A percentile compares a stretch with the other conserved stretches of the same genome.
phyloP scores from a whole-genome alignment of 2,329 filamentous ascomycete genomes.

The Sclerotinia minor region DNA sequence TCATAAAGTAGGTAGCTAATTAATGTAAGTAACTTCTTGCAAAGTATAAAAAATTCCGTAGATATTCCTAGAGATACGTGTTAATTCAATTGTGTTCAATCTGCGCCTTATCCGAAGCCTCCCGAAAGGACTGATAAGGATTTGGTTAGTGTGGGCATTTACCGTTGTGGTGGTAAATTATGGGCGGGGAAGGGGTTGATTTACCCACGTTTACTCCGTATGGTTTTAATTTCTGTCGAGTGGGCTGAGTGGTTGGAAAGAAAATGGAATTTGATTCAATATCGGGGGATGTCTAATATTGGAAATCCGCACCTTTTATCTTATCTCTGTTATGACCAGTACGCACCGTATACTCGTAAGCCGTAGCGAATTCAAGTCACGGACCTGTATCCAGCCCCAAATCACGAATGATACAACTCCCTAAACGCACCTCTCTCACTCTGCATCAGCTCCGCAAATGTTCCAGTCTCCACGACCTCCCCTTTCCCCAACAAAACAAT shows the following conservation, averaged over 20 bases:
- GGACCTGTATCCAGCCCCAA: not conserved
- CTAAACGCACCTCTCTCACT: slow-evolving; percentile 41
- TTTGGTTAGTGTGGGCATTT: not conserved
- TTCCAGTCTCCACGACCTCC: slow-evolving; percentile 16
- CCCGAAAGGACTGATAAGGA: not conserved
- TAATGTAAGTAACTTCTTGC: not conserved
- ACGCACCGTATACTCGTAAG: too few species aligned
- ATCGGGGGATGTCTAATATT: not conserved
- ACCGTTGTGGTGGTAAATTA: not conserved
- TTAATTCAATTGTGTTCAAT: too few species aligned
- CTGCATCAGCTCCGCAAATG: slow-evolving; percentile 8
- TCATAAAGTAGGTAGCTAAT: not conserved
- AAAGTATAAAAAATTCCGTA: not conserved
- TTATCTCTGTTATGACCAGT: not conserved
- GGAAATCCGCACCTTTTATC: not conserved
- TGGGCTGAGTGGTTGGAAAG: too few species aligned
- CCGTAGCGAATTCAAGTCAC: not conserved
- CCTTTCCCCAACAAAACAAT: slow-evolving; percentile 23
- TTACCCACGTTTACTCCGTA: not conserved
- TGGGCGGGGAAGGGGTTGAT: not conserved
- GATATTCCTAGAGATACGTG: too few species aligned
- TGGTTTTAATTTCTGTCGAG: too few species aligned
- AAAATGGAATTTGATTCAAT: too few species aligned
- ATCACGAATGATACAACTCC: slow-evolving; percentile 30
- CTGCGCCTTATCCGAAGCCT: not conserved